Conservation (phyloP, 352 stramenopile genomes). For the Halophytophthora batemanensis region DNA sequence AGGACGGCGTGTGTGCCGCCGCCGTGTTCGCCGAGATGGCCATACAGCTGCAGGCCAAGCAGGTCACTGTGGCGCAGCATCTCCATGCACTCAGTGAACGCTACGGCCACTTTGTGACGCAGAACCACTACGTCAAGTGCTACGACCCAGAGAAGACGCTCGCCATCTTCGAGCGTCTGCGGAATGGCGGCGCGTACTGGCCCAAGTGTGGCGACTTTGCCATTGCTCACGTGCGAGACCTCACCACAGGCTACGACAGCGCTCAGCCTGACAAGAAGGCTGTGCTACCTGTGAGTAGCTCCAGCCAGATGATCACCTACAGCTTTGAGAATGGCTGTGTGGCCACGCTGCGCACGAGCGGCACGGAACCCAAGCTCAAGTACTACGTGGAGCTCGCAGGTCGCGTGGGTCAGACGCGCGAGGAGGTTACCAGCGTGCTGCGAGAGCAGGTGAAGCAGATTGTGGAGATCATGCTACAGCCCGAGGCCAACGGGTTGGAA, state of each 20-base stretch:
- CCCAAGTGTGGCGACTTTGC: constrained; percentile 73
- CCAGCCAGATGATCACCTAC: constrained; percentile 97
- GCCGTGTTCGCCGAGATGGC: constrained; percentile 91
- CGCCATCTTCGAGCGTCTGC: constrained; percentile 90
- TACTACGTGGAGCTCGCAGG: constrained; percentile 96
- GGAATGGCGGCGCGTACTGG: constrained; percentile 89
- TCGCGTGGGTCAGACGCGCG: constrained; percentile 55
- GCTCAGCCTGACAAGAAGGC: constrained; percentile 86
- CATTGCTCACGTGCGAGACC: constrained; percentile 82
- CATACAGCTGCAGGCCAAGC: constrained; percentile 48
- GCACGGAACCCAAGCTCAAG: constrained; percentile 99
- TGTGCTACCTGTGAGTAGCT: constrained; percentile 89
- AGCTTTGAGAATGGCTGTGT: constrained; percentile 95
- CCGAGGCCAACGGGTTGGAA: constrained; percentile 74
- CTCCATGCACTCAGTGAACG: constrained; percentile 89
- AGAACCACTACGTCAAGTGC: constrained; percentile 98
- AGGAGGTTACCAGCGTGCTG: constrained; percentile 53
- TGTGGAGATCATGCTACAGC: constrained; percentile 81
- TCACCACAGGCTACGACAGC: constrained; percentile 88
- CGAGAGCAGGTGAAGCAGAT: constrained; percentile 69
- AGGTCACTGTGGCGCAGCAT: constrained; percentile 65
- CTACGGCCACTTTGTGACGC: constrained; percentile 96
- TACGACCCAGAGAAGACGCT: constrained; percentile 87
- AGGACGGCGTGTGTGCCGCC: constrained; percentile 95
- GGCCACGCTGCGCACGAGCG: constrained; percentile 95